phyloP scores from a whole-genome alignment of 1,284 basidiomycete species.

The Phenoliferia sp. region DNA sequence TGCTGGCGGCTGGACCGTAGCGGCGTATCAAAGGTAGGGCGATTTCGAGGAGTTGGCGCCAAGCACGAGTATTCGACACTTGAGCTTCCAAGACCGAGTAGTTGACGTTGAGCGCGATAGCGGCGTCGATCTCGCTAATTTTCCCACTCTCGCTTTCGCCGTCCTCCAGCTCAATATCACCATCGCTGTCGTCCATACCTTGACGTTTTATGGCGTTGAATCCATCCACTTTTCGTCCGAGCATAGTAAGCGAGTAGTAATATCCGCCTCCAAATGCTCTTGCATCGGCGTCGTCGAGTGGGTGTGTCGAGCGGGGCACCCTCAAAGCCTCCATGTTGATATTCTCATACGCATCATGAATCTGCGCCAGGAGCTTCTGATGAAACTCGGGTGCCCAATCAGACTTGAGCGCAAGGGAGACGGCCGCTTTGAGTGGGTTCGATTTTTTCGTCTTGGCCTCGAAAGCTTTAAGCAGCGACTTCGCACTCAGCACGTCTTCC shows the following conservation, averaged over 20 bases:
- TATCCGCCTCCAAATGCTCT: constrained; percentile 77
- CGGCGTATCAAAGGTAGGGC: constrained; percentile 60
- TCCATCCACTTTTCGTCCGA: constrained; percentile 39
- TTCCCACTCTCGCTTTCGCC: constrained; percentile 2
- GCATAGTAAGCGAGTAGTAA: constrained; percentile 51
- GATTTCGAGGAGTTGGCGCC: constrained; percentile 67
- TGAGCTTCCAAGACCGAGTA: constrained; percentile 78
- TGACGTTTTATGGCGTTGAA: constrained; percentile 37
- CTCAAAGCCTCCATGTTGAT: constrained; percentile 49
- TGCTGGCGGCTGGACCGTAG: constrained; percentile 53
- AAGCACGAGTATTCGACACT: constrained; percentile 66
- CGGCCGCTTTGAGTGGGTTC: constrained; percentile 56
- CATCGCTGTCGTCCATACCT: not conserved
- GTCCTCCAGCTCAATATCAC: constrained; percentile 12
- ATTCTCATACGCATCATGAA: constrained; percentile 40
- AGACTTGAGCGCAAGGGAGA: constrained; percentile 54
- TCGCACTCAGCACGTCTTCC: constrained; percentile 57
- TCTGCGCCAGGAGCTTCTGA: constrained; percentile 47
- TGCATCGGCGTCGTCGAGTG: constrained; percentile 56
- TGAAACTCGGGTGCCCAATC: constrained; percentile 57
- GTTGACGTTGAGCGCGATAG: constrained; percentile 67
- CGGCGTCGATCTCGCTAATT: constrained; percentile 16
- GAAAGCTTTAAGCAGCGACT: constrained; percentile 45
- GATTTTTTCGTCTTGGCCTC: constrained; percentile 57
- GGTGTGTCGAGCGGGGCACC: constrained; percentile 48